Percentiles rank a stretch among this genome's conserved stretches.
Evolutionary conservation across 345 rosid genomes (phyloP).

Genomic region (Acer campestre): DNA sequence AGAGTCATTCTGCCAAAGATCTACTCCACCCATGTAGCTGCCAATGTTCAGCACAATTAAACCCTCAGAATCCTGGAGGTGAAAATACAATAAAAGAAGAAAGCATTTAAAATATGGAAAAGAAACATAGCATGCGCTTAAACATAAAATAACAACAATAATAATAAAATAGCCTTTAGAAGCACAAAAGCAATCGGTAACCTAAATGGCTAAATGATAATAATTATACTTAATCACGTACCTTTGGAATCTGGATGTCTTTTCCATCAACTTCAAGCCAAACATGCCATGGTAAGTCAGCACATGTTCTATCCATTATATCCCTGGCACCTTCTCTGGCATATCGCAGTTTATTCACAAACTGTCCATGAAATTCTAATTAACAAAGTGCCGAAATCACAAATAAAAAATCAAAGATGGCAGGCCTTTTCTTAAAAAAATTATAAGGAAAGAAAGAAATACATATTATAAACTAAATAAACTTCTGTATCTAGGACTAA

Average conservation of each 20-base stretch:
- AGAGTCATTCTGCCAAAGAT: constrained; percentile 85
- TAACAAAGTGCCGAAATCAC: background rate
- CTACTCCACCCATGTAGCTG: constrained; percentile 94
- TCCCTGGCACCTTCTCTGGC: constrained; percentile 91
- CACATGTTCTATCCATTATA: constrained; percentile 89
- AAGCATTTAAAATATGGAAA: constrained; percentile 8
- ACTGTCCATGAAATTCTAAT: constrained; percentile 39
- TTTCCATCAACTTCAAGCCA: constrained; percentile 90
- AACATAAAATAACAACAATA: background rate
- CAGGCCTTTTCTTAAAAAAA: background rate
- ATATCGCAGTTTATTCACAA: constrained; percentile 81
- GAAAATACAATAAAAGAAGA: constrained; percentile 6
- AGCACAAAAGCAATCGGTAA: background rate
- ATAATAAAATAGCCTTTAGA: background rate
- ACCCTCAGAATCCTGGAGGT: constrained; percentile 72
- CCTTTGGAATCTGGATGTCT: constrained; percentile 77
- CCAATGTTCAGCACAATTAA: constrained; percentile 79
- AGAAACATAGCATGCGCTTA: background rate
- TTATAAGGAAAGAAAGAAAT: background rate
- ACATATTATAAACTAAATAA: background rate
- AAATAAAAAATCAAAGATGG: constrained; percentile 12
- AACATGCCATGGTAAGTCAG: constrained; percentile 83
- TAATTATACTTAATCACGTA: constrained; percentile 14
- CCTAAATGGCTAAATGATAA: background rate
- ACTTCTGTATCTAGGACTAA: background rate